Evolutionary conservation across 176 grass and related monocot species (phyloP).

Genomic region (Aegilops umbellulata): DNA sequence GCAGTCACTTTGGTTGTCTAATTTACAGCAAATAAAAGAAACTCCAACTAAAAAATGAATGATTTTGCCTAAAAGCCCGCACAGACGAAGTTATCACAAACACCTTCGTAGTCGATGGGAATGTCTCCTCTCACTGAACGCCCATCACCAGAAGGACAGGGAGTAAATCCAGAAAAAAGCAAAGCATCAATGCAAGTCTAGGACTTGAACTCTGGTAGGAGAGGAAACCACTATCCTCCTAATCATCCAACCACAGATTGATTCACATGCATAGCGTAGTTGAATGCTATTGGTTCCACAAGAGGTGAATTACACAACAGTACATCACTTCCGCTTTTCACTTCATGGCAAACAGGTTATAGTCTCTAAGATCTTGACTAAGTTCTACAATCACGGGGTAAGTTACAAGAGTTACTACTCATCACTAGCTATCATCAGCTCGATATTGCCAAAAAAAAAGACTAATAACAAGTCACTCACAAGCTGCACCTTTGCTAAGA

Average conservation of each 20-base stretch:
- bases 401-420: slow-evolving; percentile 25
- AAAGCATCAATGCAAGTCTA: no score
- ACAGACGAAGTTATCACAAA: no score
- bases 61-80: neutral
- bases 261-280: neutral
- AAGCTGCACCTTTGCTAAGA: slow-evolving; percentile 8
- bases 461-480: slow-evolving; percentile 6
- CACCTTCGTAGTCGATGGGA: no score
- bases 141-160: no score
- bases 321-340: no score
- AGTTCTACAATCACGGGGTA: neutral
- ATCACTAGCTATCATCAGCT: slow-evolving; percentile 20
- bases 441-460: neutral
- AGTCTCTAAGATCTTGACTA: slow-evolving; percentile 18
- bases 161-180: no score
- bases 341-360: neutral
- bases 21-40: neutral
- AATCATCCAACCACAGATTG: no score
- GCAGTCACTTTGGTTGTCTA: neutral
- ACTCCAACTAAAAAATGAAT: neutral
- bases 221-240: no score
- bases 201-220: no score
- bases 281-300: neutral
- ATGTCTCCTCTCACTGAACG: no score
- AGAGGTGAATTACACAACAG: neutral